Conservation (phyloP, 2,329 filamentous ascomycete species). For the Falciphora oryzae region DNA sequence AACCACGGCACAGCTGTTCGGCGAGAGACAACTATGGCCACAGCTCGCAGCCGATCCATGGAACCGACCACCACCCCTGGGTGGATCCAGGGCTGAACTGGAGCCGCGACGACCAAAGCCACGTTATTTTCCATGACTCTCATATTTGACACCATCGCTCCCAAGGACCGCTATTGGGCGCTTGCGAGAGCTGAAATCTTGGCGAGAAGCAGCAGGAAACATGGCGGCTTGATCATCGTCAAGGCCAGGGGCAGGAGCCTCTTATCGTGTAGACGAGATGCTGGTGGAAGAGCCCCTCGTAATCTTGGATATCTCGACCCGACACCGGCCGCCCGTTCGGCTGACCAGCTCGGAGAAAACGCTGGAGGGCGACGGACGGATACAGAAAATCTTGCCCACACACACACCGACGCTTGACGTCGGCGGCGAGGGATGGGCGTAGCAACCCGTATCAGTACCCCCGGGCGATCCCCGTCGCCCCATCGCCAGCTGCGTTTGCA, state of each 20-base stretch:
- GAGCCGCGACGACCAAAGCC: background rate
- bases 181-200: background rate
- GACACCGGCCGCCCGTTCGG: background rate
- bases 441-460: background rate
- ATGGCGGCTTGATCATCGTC: background rate
- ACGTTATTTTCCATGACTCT: background rate
- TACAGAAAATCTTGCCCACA: background rate
- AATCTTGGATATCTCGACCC: background rate
- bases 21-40: background rate
- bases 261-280: too few species aligned
- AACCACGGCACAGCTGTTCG: background rate
- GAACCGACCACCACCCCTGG: background rate
- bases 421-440: background rate
- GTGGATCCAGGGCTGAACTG: conserved; percentile 1
- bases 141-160: background rate
- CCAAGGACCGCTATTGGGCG: background rate
- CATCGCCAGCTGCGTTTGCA: background rate
- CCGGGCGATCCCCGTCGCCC: background rate
- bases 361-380: too few species aligned
- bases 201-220: background rate
- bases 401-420: too few species aligned
- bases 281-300: too few species aligned
- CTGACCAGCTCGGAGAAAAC: background rate
- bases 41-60: background rate
- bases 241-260: too few species aligned